Base-by-base conservation (phyloP, 2,329 filamentous ascomycete species). In the Paraconiothyrium brasiliense region DNA sequence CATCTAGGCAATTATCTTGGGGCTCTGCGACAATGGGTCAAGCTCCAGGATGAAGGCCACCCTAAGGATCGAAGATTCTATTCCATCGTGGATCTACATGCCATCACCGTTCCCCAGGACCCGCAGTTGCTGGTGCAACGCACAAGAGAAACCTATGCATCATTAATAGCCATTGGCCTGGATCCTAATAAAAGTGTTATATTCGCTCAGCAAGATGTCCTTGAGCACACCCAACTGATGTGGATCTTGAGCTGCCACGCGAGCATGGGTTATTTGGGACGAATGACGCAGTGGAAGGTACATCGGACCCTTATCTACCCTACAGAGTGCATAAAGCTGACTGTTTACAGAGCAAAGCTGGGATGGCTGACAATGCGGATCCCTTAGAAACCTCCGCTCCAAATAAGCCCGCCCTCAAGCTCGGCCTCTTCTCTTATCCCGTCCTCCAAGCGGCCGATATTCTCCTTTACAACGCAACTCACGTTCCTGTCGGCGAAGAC, bases 271-370 rank as follows among this genome's bases (percentile, higher is more conserved):
- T 97, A 97, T 79, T 83, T 99, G n/a, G 91, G 91, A 10, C 86
- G 95, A n/a, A 99, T 99, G 95, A 98, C 95, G 32, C 95, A 98
- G 79, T 99, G 95, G 94, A 99, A 99, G 89, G 93, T 92, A 74
- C 43, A n/a, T 54, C 34, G 16, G 14, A 34, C 4, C 14, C n/a
- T 34, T 34, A 2, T 47, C 34, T 30, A 43, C 3, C 9, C 27
- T 22, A 3, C 46, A 22, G 20, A 16, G 4, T 37, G 37, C 37
- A 8, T 34, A 30, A 37, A 54, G 13, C 43, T 60, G 16, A 67
- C 37, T 16, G 41, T 14, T 1, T 9, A 10, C 50, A 75, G 72
- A 92, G 87, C 78, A 97, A 96, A 78, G 81, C 95, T 20, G 84
- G 88, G 22, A 77, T 93, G 22, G 80, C 85, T 10, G 83, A 89